Percentiles rank a stretch among this genome's conserved stretches.
Evolutionary conservation across 2,329 filamentous ascomycete genomes (phyloP).

Genomic region (Emmonsiellopsis sp.): DNA sequence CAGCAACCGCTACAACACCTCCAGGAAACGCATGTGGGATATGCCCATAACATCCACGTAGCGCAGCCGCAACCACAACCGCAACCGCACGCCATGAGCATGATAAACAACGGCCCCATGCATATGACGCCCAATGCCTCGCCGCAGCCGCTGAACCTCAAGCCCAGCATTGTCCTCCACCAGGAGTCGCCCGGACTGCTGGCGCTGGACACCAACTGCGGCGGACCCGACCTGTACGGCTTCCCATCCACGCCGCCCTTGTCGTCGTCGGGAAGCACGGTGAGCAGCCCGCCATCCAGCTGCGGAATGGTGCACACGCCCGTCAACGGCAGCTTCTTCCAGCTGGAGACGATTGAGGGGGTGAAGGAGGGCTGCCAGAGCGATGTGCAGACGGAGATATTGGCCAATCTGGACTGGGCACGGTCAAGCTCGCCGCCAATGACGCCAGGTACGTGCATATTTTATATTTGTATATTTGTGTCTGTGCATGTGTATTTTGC

Average conservation of each 20-base stretch:
- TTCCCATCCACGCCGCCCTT: conserved; percentile 82
- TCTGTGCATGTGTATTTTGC: neutral
- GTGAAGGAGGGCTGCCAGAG: conserved; percentile 64
- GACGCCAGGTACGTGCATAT: conserved; percentile 68
- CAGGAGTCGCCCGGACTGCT: conserved; percentile 45
- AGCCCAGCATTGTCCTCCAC: conserved; percentile 61
- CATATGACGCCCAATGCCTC: conserved; percentile 60
- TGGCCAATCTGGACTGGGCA: conserved; percentile 67
- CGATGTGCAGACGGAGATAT: conserved; percentile 61
- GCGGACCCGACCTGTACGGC: conserved; percentile 54
- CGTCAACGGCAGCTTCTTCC: conserved; percentile 68
- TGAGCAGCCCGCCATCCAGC: conserved; percentile 72
- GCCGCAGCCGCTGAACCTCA: conserved; percentile 63
- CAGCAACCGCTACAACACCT: conserved; percentile 1
- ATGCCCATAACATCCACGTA: conserved; percentile 9
- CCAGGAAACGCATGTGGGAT: neutral
- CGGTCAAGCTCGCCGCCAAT: conserved; percentile 72
- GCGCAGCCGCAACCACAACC: conserved; percentile 41
- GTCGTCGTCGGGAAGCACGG: conserved; percentile 73
- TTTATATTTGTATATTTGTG: conserved; percentile 5
- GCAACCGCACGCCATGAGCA: conserved; percentile 41
- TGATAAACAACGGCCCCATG: neutral
- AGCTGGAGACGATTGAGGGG: conserved; percentile 57
- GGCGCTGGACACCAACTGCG: conserved; percentile 67
- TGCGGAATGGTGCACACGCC: conserved; percentile 74